phyloP scores from a whole-genome alignment of 1,139 yeast species.

The Lodderomyces margitis region DNA sequence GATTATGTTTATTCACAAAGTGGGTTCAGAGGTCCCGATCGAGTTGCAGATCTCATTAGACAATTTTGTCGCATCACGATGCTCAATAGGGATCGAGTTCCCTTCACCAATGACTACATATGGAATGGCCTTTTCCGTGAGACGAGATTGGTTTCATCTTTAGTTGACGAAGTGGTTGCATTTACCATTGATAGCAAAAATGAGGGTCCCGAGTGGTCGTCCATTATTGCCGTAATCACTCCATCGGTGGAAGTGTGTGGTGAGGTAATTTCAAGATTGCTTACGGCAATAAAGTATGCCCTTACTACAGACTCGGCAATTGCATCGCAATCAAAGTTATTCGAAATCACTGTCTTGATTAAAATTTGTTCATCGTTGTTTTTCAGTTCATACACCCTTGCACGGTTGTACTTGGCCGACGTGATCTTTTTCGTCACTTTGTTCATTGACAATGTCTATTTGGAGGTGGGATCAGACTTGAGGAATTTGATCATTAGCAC shows the following conservation, averaged over 20 bases:
- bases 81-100: conserved; percentile 39
- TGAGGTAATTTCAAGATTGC: conserved; percentile 54
- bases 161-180: conserved; percentile 71
- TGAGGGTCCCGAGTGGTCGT: conserved; percentile 67
- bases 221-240: conserved; percentile 59
- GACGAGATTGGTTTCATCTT: conserved; percentile 52
- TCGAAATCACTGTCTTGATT: conserved; percentile 70
- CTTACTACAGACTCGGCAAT: conserved; percentile 48
- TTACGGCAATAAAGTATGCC: conserved; percentile 52
- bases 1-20: conserved; percentile 52
- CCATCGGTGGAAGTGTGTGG: conserved; percentile 79
- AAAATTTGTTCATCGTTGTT: conserved; percentile 65
- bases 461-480: conserved; percentile 64
- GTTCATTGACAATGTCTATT: conserved; percentile 70
- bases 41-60: conserved; percentile 60
- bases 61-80: conserved; percentile 63
- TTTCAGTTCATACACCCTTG: conserved; percentile 67
- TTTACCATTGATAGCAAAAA: conserved; percentile 76
- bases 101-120: conserved; percentile 49
- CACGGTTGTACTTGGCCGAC: conserved; percentile 71
- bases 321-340: conserved; percentile 62
- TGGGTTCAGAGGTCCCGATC: conserved; percentile 58
- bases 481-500: conserved; percentile 67
- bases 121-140: conserved; percentile 72
- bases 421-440: conserved; percentile 67